phyloP scores from a whole-genome alignment of 2,329 filamentous ascomycete genomes.

The Dothistroma septosporum region DNA sequence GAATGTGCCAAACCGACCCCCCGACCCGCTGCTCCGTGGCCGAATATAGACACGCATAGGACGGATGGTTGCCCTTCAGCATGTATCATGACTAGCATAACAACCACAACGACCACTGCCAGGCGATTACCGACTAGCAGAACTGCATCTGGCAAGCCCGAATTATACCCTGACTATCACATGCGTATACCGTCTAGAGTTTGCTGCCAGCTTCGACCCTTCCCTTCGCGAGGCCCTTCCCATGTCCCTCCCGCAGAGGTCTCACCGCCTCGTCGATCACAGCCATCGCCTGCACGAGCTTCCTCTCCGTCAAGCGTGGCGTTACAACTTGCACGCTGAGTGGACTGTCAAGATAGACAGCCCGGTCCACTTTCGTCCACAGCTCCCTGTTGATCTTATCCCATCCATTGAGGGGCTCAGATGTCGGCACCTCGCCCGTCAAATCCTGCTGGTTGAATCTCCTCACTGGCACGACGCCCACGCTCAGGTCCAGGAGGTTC shows the following conservation, averaged over 20 bases:
- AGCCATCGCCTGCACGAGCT: conserved; percentile 52
- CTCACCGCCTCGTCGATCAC: conserved; percentile 47
- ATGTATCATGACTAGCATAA: no score
- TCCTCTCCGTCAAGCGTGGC: conserved; percentile 53
- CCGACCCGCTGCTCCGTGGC: not conserved
- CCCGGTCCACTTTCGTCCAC: conserved; percentile 53
- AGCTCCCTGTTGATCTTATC: conserved; percentile 57
- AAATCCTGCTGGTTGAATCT: conserved; percentile 49
- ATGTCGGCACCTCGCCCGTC: conserved; percentile 42
- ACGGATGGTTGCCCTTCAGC: not conserved
- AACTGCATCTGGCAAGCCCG: not conserved
- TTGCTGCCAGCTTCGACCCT: not conserved
- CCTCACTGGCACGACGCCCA: conserved; percentile 55
- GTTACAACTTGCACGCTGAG: conserved; percentile 56
- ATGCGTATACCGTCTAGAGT: not conserved
- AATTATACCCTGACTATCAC: no score
- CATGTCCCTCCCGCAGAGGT: conserved; percentile 5
- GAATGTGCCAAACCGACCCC: not conserved
- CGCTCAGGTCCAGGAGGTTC: conserved; percentile 60
- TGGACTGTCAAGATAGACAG: conserved; percentile 52
- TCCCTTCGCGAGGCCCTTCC: not conserved
- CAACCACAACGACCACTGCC: no score
- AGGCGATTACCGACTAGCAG: not conserved
- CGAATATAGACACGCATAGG: not conserved
- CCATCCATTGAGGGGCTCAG: conserved; percentile 50